Percentiles rank a stretch among this genome's conserved stretches.
phyloP scores from a whole-genome alignment of 139 green algal genomes.

The Coccomyxa sp. region DNA sequence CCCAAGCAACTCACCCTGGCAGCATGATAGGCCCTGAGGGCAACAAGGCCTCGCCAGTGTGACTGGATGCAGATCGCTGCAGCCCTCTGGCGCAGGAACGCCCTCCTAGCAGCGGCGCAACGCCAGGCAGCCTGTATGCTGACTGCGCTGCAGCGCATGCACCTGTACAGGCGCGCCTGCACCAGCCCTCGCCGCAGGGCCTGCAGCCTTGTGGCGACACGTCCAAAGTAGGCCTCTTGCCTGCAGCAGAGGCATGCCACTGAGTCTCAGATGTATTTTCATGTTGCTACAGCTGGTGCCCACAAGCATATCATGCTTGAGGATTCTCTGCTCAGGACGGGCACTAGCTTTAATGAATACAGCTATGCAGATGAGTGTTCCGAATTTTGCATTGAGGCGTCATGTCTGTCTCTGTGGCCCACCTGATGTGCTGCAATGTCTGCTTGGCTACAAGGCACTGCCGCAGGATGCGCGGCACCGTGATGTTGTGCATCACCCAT shows the following conservation, averaged over 20 bases:
- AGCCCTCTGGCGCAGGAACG: background rate
- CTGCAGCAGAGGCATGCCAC: slow-evolving; percentile 22
- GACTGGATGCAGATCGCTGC: slow-evolving; percentile 4
- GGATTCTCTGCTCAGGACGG: too few relatives aligned
- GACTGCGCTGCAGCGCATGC: background rate
- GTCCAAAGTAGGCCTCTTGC: slow-evolving; percentile 4
- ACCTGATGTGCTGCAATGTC: too few relatives aligned
- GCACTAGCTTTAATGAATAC: background rate
- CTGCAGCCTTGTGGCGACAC: slow-evolving; percentile 25
- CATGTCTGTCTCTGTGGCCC: too few relatives aligned
- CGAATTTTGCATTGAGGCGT: too few relatives aligned
- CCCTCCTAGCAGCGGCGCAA: too few relatives aligned
- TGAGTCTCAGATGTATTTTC: too few relatives aligned
- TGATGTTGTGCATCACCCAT: slow-evolving; percentile 16
- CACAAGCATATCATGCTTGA: too few relatives aligned
- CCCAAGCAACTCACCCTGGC: background rate
- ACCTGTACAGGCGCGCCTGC: background rate
- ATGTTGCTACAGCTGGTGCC: too few relatives aligned
- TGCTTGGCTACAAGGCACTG: slow-evolving; percentile 8
- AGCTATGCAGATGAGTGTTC: background rate
- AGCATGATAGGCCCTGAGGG: background rate
- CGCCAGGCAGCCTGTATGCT: slow-evolving; percentile 31
- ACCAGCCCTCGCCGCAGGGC: slow-evolving; percentile 8
- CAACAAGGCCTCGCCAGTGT: background rate
- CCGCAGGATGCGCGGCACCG: slow-evolving; percentile 24